Percentiles rank a stretch among this genome's conserved stretches.
These are phyloP conservation scores for Cladosporium sp. DNA, from an alignment of 2,329 filamentous ascomycete species.

Conservation along the genomic window DNA sequence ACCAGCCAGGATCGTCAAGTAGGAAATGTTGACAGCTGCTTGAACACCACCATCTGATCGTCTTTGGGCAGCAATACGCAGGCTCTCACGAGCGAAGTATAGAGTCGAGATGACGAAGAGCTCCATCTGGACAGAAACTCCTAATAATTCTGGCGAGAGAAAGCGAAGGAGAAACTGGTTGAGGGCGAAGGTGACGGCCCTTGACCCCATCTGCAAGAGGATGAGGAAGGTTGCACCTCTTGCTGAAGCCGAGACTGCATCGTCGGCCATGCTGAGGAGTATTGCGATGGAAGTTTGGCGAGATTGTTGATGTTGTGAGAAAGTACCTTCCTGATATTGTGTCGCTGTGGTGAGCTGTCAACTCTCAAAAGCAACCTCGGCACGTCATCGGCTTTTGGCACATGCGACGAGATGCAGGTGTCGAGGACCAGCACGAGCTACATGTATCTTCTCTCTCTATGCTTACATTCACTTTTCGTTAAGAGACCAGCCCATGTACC, in stretches of 20 bases:
- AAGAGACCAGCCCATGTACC: not conserved
- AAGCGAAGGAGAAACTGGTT: constrained; percentile 90
- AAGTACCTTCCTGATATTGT: not conserved
- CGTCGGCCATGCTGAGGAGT: constrained; percentile 30
- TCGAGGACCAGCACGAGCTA: not conserved
- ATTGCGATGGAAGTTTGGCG: not conserved
- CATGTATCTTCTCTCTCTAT: not conserved
- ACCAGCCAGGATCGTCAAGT: constrained; percentile 67
- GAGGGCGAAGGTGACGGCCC: constrained; percentile 82
- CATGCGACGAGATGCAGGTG: not conserved
- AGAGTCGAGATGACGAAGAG: constrained; percentile 91
- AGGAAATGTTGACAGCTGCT: constrained; percentile 84
- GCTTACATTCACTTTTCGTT: not conserved
- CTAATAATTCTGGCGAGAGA: constrained; percentile 80
- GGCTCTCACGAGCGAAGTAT: constrained; percentile 88
- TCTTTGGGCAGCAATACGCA: constrained; percentile 88
- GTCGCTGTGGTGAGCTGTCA: constrained; percentile 7
- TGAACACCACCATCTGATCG: constrained; percentile 60
- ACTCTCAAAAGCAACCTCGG: constrained; percentile 5
- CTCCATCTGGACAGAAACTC: constrained; percentile 85
- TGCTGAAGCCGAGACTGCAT: constrained; percentile 52
- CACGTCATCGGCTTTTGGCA: constrained; percentile 20
- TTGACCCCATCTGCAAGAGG: constrained; percentile 81
- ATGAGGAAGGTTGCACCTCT: constrained; percentile 84
- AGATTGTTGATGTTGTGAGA: not conserved